phyloP scores from a whole-genome alignment of 1,284 basidiomycete species.

The Ceratobasidium sp. region DNA sequence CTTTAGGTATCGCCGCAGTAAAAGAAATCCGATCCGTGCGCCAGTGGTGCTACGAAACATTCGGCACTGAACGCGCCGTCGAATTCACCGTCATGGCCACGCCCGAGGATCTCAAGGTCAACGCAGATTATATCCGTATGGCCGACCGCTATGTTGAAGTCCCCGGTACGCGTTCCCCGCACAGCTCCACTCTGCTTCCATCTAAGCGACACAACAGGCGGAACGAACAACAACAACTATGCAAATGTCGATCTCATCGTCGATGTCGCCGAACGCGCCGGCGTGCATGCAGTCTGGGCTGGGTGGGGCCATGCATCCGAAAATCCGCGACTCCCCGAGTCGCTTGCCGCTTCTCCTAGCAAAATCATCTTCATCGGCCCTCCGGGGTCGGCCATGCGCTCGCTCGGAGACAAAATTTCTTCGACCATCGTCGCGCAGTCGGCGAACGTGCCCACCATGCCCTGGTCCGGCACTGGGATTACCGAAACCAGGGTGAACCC shows the following conservation, averaged over 20 bases:
- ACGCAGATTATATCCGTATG: constrained; percentile 99
- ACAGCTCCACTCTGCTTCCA: not conserved
- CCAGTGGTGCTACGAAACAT: constrained; percentile 99
- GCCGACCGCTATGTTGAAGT: constrained; percentile 99
- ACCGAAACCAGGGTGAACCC: constrained; percentile 87
- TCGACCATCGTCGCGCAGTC: constrained; percentile 99
- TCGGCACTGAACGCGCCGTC: constrained; percentile 94
- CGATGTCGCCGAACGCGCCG: constrained; percentile 96
- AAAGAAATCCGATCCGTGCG: constrained; percentile 99
- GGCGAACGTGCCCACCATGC: constrained; percentile 97
- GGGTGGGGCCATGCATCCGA: constrained; percentile 99
- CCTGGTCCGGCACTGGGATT: constrained; percentile 98
- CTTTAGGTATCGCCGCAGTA: constrained; percentile 93
- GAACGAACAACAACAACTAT: constrained; percentile 99
- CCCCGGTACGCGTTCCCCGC: constrained; percentile 58
- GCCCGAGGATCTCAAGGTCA: constrained; percentile 97
- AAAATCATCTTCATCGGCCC: constrained; percentile 99
- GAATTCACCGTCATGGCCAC: constrained; percentile 99
- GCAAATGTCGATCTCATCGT: constrained; percentile 99
- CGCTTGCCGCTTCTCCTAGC: constrained; percentile 88
- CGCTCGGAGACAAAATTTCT: constrained; percentile 99
- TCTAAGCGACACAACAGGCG: constrained; percentile 62
- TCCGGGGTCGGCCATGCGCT: constrained; percentile 98
- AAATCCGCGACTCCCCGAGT: constrained; percentile 98
- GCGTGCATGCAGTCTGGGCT: constrained; percentile 99